Evolutionary conservation across 768 basidiomycete genomes (phyloP).

Genomic region (Pholiota molesta): DNA sequence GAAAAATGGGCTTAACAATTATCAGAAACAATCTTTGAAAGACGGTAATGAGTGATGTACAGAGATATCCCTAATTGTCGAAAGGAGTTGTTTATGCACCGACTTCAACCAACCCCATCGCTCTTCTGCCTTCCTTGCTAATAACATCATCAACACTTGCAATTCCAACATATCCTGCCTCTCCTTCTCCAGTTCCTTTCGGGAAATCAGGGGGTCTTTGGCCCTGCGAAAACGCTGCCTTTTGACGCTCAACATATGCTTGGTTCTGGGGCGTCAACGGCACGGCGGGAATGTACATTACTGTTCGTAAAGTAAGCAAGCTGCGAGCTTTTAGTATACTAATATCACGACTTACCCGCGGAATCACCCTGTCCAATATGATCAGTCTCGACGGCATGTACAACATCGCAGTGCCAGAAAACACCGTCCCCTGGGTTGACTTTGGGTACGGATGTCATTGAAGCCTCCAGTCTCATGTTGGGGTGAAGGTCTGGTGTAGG

Average conservation of each 20-base stretch:
- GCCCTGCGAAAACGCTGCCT: constrained; percentile 59
- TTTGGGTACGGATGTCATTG: constrained; percentile 72
- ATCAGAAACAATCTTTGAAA: too few species aligned
- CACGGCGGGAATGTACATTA: constrained; percentile 81
- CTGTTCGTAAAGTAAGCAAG: constrained; percentile 32
- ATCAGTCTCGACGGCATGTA: constrained; percentile 51
- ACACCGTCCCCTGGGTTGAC: constrained; percentile 79
- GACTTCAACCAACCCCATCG: constrained; percentile 38
- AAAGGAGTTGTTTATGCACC: background rate
- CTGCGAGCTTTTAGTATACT: background rate
- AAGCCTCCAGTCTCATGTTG: constrained; percentile 61
- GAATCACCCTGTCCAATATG: constrained; percentile 60
- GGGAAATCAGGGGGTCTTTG: constrained; percentile 76
- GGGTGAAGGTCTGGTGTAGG: constrained; percentile 65
- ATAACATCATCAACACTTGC: constrained; percentile 38
- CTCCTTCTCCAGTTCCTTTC: constrained; percentile 33
- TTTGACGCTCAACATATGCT: constrained; percentile 65
- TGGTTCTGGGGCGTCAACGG: constrained; percentile 66
- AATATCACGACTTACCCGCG: constrained; percentile 40
- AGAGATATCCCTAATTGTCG: too few species aligned
- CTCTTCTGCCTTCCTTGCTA: constrained; percentile 36
- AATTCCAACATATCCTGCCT: constrained; percentile 38
- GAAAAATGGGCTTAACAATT: too few species aligned
- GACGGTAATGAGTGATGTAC: too few species aligned
- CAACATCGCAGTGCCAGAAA: constrained; percentile 73